Evolutionary conservation across 495 filamentous ascomycete species (phyloP).

Genomic region (Xylaria scruposa): DNA sequence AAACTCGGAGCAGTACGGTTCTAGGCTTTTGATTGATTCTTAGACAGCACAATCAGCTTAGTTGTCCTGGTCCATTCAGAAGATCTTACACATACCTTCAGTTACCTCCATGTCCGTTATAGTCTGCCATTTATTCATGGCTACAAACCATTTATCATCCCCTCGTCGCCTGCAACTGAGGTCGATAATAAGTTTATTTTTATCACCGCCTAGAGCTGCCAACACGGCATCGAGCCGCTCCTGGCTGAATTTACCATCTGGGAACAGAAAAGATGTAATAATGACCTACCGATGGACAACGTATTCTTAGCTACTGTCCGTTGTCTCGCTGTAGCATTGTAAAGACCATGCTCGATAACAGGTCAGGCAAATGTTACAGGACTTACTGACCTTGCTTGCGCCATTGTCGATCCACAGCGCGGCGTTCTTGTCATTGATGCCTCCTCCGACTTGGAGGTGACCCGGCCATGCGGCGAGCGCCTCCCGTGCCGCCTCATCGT

Average conservation of each 20-base stretch:
- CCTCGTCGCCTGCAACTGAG: conserved; percentile 82
- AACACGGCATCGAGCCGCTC: conserved; percentile 75
- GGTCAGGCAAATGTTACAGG: neutral
- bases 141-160: conserved; percentile 81
- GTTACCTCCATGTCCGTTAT: conserved; percentile 95
- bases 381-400: conserved; percentile 78
- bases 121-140: conserved; percentile 98
- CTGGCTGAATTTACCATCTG: conserved; percentile 77
- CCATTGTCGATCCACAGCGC: conserved; percentile 83
- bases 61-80: neutral
- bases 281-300: conserved; percentile 70
- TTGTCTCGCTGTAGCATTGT: neutral
- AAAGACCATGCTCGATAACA: neutral
- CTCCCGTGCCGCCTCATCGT: conserved; percentile 78
- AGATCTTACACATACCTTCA: conserved; percentile 61
- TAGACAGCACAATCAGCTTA: conserved; percentile 18
- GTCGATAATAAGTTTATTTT: conserved; percentile 87
- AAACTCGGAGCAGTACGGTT: conserved; percentile 93
- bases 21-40: conserved; percentile 81
- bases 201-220: conserved; percentile 71
- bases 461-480: conserved; percentile 77
- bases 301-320: neutral
- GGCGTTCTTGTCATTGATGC: conserved; percentile 86
- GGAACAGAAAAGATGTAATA: conserved; percentile 81
- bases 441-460: conserved; percentile 86